Evolutionary conservation across 495 filamentous ascomycete genomes (phyloP).

Genomic region (Immersiella caudata): DNA sequence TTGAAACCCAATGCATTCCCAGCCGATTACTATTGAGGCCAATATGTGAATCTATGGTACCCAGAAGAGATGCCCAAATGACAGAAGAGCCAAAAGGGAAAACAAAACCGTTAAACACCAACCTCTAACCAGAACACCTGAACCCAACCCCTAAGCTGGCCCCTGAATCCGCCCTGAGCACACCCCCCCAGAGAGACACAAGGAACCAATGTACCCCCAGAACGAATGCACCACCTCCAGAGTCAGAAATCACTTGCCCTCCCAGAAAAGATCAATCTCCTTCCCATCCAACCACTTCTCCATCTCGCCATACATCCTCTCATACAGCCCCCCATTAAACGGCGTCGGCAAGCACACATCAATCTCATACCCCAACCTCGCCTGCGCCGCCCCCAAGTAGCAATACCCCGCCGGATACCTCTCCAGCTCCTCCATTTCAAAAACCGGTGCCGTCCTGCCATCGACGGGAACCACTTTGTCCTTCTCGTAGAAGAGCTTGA

Average conservation of each 20-base stretch:
- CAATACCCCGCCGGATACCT: constrained; percentile 59
- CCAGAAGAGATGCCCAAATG: too few species aligned
- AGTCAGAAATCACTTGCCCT: constrained; percentile 5
- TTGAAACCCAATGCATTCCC: too few species aligned
- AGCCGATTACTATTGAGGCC: too few species aligned
- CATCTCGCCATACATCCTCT: constrained; percentile 50
- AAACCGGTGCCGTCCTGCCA: constrained; percentile 51
- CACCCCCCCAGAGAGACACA: not conserved
- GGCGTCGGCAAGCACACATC: constrained; percentile 46
- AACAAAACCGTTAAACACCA: not conserved
- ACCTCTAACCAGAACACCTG: too few species aligned
- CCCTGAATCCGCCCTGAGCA: not conserved
- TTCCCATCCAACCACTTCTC: constrained; percentile 49
- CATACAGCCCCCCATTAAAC: constrained; percentile 34
- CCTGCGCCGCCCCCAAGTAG: constrained; percentile 55
- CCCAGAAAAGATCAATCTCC: constrained; percentile 37
- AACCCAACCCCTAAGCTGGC: not conserved
- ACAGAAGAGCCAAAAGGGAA: too few species aligned
- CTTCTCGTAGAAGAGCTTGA: constrained; percentile 70
- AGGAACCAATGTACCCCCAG: not conserved
- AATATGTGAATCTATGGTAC: not conserved
- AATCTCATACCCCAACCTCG: constrained; percentile 47
- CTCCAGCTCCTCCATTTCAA: constrained; percentile 52
- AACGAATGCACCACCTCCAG: not conserved
- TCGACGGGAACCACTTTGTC: constrained; percentile 65